phyloP scores from a whole-genome alignment of 768 basidiomycete species.

The Plicaturopsis crispa region DNA sequence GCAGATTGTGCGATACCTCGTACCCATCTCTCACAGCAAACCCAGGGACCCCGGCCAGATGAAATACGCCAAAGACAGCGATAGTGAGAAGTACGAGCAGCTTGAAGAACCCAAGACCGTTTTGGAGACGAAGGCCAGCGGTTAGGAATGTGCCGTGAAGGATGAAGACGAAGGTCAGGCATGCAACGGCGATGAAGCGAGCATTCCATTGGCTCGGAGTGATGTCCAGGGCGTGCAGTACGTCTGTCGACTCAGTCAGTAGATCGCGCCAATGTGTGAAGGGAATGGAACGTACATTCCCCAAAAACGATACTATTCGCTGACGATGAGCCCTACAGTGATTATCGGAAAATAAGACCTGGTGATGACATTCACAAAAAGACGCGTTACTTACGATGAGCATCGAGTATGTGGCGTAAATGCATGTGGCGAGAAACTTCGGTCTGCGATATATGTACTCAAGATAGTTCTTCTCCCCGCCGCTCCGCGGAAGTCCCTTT shows the following conservation, averaged over 20 bases:
- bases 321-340: slow-evolving; percentile 43
- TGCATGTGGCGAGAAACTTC: slow-evolving; percentile 51
- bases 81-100: slow-evolving; percentile 46
- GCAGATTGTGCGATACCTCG: slow-evolving; percentile 47
- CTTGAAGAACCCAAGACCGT: slow-evolving; percentile 55
- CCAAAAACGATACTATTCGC: slow-evolving; percentile 62
- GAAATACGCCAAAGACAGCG: slow-evolving; percentile 45
- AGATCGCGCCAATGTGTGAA: not conserved
- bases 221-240: slow-evolving; percentile 44
- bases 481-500: slow-evolving; percentile 59
- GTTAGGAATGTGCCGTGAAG: slow-evolving; percentile 48
- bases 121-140: slow-evolving; percentile 57
- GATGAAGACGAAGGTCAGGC: slow-evolving; percentile 47
- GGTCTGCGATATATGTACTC: slow-evolving; percentile 64
- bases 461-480: slow-evolving; percentile 73
- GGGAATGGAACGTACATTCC: slow-evolving; percentile 44
- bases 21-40: slow-evolving; percentile 44
- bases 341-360: not conserved
- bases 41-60: slow-evolving; percentile 38
- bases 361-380: too few species aligned
- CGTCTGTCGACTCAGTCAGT: slow-evolving; percentile 33
- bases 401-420: slow-evolving; percentile 49
- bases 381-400: slow-evolving; percentile 48
- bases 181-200: slow-evolving; percentile 46
- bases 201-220: slow-evolving; percentile 37